Percentiles rank a stretch among this genome's conserved stretches.
Evolutionary conservation across 352 stramenopile species (phyloP).

Genomic region (Phytopythium litorale): DNA sequence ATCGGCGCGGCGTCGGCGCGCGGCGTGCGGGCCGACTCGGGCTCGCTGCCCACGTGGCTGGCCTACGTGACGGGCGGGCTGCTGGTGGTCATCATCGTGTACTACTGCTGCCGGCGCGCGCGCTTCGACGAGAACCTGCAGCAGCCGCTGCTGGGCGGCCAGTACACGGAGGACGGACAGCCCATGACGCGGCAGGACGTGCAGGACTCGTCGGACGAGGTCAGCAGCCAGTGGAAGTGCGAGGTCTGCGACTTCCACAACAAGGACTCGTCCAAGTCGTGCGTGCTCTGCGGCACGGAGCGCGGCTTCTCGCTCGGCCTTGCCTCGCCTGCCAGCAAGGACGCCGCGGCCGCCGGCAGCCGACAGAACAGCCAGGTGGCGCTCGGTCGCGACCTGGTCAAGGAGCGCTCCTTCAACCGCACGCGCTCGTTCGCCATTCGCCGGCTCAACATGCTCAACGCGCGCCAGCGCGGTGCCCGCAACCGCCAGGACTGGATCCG

Average conservation of each 20-base stretch:
- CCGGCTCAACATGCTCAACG: slow-evolving; percentile 86
- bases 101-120: slow-evolving; percentile 84
- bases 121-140: slow-evolving; percentile 87
- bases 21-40: slow-evolving; percentile 23
- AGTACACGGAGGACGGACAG: slow-evolving; percentile 86
- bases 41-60: slow-evolving; percentile 73
- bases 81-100: slow-evolving; percentile 85
- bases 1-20: slow-evolving; percentile 20
- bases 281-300: slow-evolving; percentile 80
- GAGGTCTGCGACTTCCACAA: slow-evolving; percentile 89
- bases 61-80: slow-evolving; percentile 81
- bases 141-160: slow-evolving; percentile 74
- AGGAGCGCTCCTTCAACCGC: slow-evolving; percentile 78
- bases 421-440: slow-evolving; percentile 84
- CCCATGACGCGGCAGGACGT: slow-evolving; percentile 85
- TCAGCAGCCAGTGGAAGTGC: slow-evolving; percentile 83
- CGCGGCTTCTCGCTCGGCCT: slow-evolving; percentile 73
- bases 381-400: slow-evolving; percentile 31
- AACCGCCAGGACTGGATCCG: slow-evolving; percentile 84
- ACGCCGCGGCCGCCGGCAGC: slow-evolving; percentile 11
- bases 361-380: slow-evolving; percentile 18
- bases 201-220: slow-evolving; percentile 75
- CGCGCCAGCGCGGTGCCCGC: slow-evolving; percentile 68
- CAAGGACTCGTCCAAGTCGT: slow-evolving; percentile 71
- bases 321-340: slow-evolving; percentile 33